phyloP scores from a whole-genome alignment of 306 rosid species.

The Trifolium dubium region DNA sequence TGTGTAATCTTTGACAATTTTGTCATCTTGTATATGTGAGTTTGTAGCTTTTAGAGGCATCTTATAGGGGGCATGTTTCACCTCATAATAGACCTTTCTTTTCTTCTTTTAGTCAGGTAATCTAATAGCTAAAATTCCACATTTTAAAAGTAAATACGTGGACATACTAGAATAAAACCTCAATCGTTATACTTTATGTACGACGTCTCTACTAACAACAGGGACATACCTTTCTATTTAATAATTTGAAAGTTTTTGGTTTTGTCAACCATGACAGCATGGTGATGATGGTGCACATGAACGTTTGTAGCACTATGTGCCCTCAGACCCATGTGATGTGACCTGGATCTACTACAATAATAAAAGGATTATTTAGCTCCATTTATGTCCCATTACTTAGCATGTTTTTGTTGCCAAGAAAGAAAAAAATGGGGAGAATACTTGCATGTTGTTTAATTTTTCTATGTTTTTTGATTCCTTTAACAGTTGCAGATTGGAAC shows the following conservation, averaged over 20 bases:
- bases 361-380: constrained; percentile 7
- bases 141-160: too few species aligned
- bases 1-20: constrained; percentile 7
- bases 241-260: not conserved
- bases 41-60: not conserved
- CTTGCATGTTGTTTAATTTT: constrained; percentile 22
- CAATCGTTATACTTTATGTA: too few species aligned
- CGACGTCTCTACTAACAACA: too few species aligned
- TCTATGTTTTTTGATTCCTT: constrained; percentile 30
- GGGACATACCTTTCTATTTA: too few species aligned
- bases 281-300: constrained; percentile 28
- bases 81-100: not conserved
- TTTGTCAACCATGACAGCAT: constrained; percentile 43
- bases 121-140: too few species aligned
- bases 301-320: constrained; percentile 8
- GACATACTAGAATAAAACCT: too few species aligned
- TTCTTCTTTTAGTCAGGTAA: too few species aligned
- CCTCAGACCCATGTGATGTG: constrained; percentile 46
- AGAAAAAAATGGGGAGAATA: constrained; percentile 39
- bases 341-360: constrained; percentile 37
- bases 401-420: not conserved
- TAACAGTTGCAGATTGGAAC: constrained; percentile 50
- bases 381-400: constrained; percentile 10
- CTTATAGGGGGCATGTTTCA: not conserved
- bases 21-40: constrained; percentile 14